phyloP scores from a whole-genome alignment of 2,329 filamentous ascomycete species.

The Alternaria tenuissima region DNA sequence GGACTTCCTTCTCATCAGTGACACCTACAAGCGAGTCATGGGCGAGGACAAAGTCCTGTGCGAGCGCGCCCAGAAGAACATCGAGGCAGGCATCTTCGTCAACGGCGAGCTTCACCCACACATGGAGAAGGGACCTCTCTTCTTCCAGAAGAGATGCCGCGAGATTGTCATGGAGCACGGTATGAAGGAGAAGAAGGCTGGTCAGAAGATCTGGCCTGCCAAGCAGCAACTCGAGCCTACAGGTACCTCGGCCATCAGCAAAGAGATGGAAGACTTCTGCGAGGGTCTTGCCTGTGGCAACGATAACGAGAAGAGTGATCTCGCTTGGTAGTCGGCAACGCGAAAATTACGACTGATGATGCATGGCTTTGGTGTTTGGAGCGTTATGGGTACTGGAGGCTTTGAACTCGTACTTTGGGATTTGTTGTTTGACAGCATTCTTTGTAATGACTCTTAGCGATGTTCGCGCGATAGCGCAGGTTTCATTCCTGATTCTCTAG shows the following conservation, averaged over 20 bases:
- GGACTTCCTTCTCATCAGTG: slow-evolving; percentile 65
- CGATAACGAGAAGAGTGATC: slow-evolving; percentile 38
- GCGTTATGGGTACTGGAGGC: slow-evolving; percentile 22
- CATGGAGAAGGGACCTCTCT: slow-evolving; percentile 67
- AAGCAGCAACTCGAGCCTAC: slow-evolving; percentile 41
- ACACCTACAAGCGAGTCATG: slow-evolving; percentile 71
- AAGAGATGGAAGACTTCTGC: slow-evolving; percentile 41
- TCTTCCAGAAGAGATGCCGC: slow-evolving; percentile 63
- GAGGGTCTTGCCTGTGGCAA: slow-evolving; percentile 37
- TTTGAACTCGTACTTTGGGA: slow-evolving; percentile 21
- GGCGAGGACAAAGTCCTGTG: slow-evolving; percentile 71
- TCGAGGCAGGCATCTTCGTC: slow-evolving; percentile 68
- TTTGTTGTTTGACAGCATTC: background rate
- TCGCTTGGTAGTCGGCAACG: slow-evolving; percentile 29
- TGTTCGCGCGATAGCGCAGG: background rate
- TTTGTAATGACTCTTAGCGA: slow-evolving; percentile 17
- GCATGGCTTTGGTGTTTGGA: slow-evolving; percentile 27
- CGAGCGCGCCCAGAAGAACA: slow-evolving; percentile 66
- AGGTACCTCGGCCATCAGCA: slow-evolving; percentile 27
- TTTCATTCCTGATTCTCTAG: background rate
- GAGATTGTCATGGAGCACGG: slow-evolving; percentile 60
- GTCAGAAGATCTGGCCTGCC: slow-evolving; percentile 63
- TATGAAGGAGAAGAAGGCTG: slow-evolving; percentile 56
- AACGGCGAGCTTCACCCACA: slow-evolving; percentile 70
- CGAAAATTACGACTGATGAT: slow-evolving; percentile 15